Conservation (phyloP, 2,329 filamentous ascomycete species). For the Cordyceps fumosorosea region DNA sequence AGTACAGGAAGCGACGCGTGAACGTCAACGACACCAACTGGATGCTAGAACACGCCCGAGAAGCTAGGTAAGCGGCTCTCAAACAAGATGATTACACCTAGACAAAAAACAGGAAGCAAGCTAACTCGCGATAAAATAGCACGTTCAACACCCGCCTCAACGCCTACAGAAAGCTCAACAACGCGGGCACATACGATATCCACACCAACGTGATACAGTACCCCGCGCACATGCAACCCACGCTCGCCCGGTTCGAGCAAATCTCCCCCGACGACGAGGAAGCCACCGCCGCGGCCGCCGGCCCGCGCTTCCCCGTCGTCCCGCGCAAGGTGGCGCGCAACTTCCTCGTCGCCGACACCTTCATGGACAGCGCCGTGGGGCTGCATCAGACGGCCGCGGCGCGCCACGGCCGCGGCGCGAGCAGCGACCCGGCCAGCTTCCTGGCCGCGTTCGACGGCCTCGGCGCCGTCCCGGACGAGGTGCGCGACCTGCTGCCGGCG, state of each 20-base stretch:
- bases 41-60: slow-evolving; percentile 90
- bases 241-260: slow-evolving; percentile 75
- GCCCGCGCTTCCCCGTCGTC: slow-evolving; percentile 40
- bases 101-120: neutral
- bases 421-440: slow-evolving; percentile 37
- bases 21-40: slow-evolving; percentile 91
- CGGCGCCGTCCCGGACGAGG: slow-evolving; percentile 55
- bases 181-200: slow-evolving; percentile 79
- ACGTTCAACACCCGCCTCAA: slow-evolving; percentile 76
- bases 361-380: slow-evolving; percentile 44
- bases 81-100: neutral
- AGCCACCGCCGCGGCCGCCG: slow-evolving; percentile 21
- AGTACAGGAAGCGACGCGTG: slow-evolving; percentile 76
- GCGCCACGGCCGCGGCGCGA: slow-evolving; percentile 33
- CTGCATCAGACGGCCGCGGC: slow-evolving; percentile 39
- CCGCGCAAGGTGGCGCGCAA: slow-evolving; percentile 46
- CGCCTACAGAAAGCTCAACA: slow-evolving; percentile 60
- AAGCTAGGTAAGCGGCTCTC: slow-evolving; percentile 61
- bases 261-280: slow-evolving; percentile 42
- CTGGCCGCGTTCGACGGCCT: slow-evolving; percentile 54
- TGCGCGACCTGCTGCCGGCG: slow-evolving; percentile 57
- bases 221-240: slow-evolving; percentile 82
- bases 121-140: slow-evolving; percentile 38
- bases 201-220: slow-evolving; percentile 92
- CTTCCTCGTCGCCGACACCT: slow-evolving; percentile 49